Percentiles rank a stretch among this genome's conserved stretches.
These are phyloP conservation scores for Boletus pseudo-olivaceus DNA, from an alignment of 768 basidiomycete species.

Conservation along the genomic window DNA sequence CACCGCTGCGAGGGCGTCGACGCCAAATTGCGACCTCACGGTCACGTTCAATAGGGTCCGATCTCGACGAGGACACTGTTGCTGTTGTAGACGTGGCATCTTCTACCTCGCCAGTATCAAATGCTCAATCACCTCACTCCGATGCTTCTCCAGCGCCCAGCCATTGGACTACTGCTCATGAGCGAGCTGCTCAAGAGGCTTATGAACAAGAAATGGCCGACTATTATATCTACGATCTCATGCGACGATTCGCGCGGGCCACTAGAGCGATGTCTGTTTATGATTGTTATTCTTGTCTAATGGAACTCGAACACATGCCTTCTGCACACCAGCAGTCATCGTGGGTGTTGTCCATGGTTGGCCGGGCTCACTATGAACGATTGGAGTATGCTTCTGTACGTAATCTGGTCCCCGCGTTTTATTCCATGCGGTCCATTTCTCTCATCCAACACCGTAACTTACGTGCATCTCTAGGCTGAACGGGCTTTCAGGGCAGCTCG, in stretches of 20 bases:
- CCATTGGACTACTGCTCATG: slow-evolving; percentile 61
- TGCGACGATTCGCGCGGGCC: slow-evolving; percentile 79
- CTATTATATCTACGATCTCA: slow-evolving; percentile 75
- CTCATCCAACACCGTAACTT: slow-evolving; percentile 3
- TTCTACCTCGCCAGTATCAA: slow-evolving; percentile 60
- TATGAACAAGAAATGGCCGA: slow-evolving; percentile 76
- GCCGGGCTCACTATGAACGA: slow-evolving; percentile 85
- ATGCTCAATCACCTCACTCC: slow-evolving; percentile 56
- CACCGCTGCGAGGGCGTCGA: slow-evolving; percentile 52
- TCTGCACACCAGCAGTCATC: slow-evolving; percentile 67
- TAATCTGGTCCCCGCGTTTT: slow-evolving; percentile 16
- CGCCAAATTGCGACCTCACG: slow-evolving; percentile 52
- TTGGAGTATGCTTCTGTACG: slow-evolving; percentile 86
- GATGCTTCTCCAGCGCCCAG: slow-evolving; percentile 63
- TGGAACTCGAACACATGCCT: slow-evolving; percentile 75
- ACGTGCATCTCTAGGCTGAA: slow-evolving; percentile 62
- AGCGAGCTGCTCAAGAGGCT: slow-evolving; percentile 67
- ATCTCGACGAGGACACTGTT: slow-evolving; percentile 62
- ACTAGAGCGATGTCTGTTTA: slow-evolving; percentile 71
- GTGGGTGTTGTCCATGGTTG: slow-evolving; percentile 79
- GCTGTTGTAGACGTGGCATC: slow-evolving; percentile 47
- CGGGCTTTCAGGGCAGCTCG: slow-evolving; percentile 83
- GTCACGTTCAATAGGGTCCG: slow-evolving; percentile 65
- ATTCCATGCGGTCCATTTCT: slow-evolving; percentile 15
- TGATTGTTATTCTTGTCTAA: slow-evolving; percentile 70